Conservation (phyloP, 176 grass and related monocot genomes). For the Oryza punctata region DNA sequence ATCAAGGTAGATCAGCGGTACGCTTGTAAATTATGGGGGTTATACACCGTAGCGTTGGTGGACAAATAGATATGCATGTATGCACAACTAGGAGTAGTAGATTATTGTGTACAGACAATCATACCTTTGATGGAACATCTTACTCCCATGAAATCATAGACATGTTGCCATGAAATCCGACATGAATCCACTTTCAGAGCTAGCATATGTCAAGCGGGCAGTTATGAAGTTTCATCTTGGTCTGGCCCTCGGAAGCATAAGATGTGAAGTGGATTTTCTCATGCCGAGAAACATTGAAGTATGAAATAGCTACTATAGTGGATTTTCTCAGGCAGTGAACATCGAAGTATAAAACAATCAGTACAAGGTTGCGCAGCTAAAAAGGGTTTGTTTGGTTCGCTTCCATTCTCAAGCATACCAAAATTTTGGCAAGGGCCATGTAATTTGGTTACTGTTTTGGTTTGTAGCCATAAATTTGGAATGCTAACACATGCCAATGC, state of each 20-base stretch:
- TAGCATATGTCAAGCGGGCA: not conserved
- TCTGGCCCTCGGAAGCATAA: not conserved
- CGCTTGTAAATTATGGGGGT: not conserved
- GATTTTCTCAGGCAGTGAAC: not conserved
- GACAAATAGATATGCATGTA: not conserved
- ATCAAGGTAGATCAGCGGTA: not conserved
- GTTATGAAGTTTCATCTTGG: no score
- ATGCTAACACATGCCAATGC: no score
- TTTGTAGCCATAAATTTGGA: no score
- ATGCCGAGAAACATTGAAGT: not conserved
- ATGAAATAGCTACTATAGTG: not conserved
- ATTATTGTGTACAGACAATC: not conserved
- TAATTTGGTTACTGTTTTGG: no score
- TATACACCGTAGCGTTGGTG: not conserved
- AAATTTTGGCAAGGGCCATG: no score
- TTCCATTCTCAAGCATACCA: no score
- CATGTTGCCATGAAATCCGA: not conserved
- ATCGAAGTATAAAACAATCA: not conserved
- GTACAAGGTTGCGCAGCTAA: not conserved
- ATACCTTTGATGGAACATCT: not conserved
- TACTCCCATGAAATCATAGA: not conserved
- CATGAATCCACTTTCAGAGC: no score
- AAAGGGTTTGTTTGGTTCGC: not conserved
- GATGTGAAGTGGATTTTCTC: not conserved
- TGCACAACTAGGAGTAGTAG: not conserved